Base-by-base conservation (phyloP, 2,329 filamentous ascomycete genomes). In the Colletotrichum endophyticum region DNA sequence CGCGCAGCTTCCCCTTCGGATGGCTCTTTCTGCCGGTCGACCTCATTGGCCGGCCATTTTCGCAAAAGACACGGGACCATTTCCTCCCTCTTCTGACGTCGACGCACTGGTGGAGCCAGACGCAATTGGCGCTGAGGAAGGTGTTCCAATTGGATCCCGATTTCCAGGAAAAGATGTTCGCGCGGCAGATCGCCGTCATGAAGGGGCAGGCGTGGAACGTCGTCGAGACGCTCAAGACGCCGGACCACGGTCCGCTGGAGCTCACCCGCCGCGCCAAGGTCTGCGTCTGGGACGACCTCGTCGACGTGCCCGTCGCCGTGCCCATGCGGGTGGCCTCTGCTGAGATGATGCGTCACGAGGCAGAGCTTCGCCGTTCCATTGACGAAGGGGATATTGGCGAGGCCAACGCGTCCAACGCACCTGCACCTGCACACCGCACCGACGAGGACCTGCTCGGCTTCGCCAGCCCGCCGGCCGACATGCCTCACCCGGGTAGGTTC, bases 141-240 rank as follows among this genome's bases (percentile, higher is more conserved):
- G 93, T 98, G 62, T 99, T 99, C 84, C 94, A 95, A 79, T 92
- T 98, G 83, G 97, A 99, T 84, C 93, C 94, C 4, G 97, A 99
- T 85, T 99, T 99, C 85, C 95, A 99, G 84, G 97, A 99, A 86
- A 94, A 95, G 85, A 99, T 99, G 97, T 99, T 98, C 86, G 95
- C 95, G n/a, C 93, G 95, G 79, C 97, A 99, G 83, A 98, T 99
- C 77, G 96, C 97, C 1, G 97, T 99, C 75, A 98, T 99, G 95
- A 99, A 99, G 86, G 97, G 97, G 13, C 97, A 99, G 83, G 97
- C 97, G 1, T 99, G 97, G 96, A 99, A 99, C 83, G 97, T 99
- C 0, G 97, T 99, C 6, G 97, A 99, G 87, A 98, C 97, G 1
- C 90, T 99, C 77, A 99, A 99, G 84, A 95, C 95, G 22, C 89